Conservation (phyloP, 768 basidiomycete genomes). For the Termitomyces sp. region DNA sequence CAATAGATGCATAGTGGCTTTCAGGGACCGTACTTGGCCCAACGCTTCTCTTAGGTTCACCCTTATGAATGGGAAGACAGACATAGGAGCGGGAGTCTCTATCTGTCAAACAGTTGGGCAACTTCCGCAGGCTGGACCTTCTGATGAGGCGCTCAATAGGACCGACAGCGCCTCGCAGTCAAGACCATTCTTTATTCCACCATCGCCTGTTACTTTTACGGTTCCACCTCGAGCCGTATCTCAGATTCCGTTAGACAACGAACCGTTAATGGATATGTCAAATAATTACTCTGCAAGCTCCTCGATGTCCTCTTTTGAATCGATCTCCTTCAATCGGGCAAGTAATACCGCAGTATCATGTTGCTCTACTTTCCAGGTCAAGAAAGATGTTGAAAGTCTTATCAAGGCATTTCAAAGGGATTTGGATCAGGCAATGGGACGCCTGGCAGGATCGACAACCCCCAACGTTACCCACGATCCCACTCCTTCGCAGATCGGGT, state of each 20-base stretch:
- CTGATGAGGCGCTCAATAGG: neutral
- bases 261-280: neutral
- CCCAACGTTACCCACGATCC: neutral
- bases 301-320: neutral
- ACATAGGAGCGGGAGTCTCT: neutral
- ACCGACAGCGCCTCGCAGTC: conserved; percentile 2
- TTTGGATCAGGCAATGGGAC: conserved; percentile 43
- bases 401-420: conserved; percentile 51
- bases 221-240: neutral
- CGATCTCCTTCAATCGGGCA: conserved; percentile 6
- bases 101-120: conserved; percentile 10
- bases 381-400: conserved; percentile 44
- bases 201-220: conserved; percentile 5
- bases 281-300: neutral
- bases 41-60: conserved; percentile 62
- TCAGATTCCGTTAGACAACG: neutral
- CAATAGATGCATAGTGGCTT: conserved; percentile 42
- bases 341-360: conserved; percentile 26
- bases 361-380: conserved; percentile 45
- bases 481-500: neutral
- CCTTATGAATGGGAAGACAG: conserved; percentile 48
- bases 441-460: neutral
- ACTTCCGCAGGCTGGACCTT: conserved; percentile 1
- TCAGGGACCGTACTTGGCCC: conserved; percentile 49
- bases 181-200: conserved; percentile 27